Base-by-base conservation (phyloP, 768 basidiomycete genomes). In the Naematelia encephala region DNA sequence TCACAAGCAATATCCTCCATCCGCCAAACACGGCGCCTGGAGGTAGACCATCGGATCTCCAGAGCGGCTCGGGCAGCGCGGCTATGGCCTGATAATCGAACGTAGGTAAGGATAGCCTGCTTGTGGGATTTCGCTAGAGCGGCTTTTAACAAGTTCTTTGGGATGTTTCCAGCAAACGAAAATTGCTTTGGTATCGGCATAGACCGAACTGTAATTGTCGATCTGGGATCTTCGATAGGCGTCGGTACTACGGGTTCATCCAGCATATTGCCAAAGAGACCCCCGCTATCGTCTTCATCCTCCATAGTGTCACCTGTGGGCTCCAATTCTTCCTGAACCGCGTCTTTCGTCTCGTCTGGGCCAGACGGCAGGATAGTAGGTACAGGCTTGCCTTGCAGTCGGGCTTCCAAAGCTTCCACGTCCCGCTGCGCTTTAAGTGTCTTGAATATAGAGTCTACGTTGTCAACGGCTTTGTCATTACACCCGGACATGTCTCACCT, bases 1-100 rank as follows among this genome's bases (percentile, higher is more conserved):
- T 83, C 80, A 69, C 94, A 98, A 13, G 89, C 92, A 45, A 89
- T 80, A 60, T 89, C 84, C 2, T 85, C 83, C 94, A 98, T 99
- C 14, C 74, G 73, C 87, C 88, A 96, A 51, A 85, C 82, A 54
- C 83, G 63, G 80, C 57, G 78, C 78, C 62, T 60, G 12, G 19
- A 82, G 82, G 52, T 80, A 81, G 29, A 82, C 90, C 90, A 93
- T 27, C 85, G 81, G 57, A 98, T 82, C 55, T 78, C 84, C 49
- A 92, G 82, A 30, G 82, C 80, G 11, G 85, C 86, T 51, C 92
- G 83, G 64, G 84, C 86, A 1, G 86, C 90, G 4, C 90, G 84
- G 73, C 87, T 88, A n/a, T 77, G 62, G 0, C 86, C 84, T 21
- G 89, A 89, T 27, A 91, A 77, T 23, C 80, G 77, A 21, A 70